phyloP scores from a whole-genome alignment of 345 rosid species.

The Brassica carinata region DNA sequence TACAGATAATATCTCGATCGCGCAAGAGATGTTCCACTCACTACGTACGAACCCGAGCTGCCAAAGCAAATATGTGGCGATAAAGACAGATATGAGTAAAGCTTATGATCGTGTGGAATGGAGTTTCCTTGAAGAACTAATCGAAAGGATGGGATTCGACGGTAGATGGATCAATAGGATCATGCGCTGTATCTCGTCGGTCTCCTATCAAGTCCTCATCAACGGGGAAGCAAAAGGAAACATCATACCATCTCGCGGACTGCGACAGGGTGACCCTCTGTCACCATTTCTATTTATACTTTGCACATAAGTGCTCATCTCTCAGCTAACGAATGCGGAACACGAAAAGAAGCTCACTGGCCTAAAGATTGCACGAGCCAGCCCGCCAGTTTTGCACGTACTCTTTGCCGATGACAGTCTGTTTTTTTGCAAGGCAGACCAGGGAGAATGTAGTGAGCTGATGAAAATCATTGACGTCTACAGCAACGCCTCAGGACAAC shows the following conservation, averaged over 20 bases:
- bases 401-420: no score
- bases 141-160: neutral
- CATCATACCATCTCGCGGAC: neutral
- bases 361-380: neutral
- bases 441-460: no score
- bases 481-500: no score
- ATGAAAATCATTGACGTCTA: no score
- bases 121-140: neutral
- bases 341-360: neutral
- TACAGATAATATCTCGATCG: neutral
- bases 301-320: neutral
- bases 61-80: neutral
- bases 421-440: no score
- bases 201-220: neutral
- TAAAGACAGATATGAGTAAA: neutral
- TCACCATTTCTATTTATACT: neutral
- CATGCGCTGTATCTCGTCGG: neutral
- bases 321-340: neutral
- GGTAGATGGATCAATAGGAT: neutral
- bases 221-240: neutral
- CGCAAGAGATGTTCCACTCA: neutral
- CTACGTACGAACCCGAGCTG: neutral
- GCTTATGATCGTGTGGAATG: neutral
- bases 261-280: neutral
- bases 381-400: no score